These are phyloP conservation scores for Gossypium trilobum DNA, from an alignment of 441 rosid genomes.

Conservation along the genomic window DNA sequence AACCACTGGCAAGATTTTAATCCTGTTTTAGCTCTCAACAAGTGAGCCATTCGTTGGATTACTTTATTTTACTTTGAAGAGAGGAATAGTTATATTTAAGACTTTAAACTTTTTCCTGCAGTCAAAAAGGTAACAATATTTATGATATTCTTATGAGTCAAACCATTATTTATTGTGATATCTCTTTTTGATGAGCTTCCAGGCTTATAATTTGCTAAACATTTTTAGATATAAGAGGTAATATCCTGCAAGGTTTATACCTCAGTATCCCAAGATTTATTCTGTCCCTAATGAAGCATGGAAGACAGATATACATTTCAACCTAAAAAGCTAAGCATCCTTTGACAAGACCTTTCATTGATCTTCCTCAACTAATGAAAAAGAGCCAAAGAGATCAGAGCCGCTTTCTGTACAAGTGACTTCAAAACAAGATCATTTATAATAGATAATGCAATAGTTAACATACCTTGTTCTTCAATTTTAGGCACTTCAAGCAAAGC, in stretches of 20 bases:
- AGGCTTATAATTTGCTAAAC: not conserved
- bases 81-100: not conserved
- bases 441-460: conserved; percentile 1
- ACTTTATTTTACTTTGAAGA: not conserved
- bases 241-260: not conserved
- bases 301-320: not conserved
- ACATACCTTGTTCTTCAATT: conserved; percentile 68
- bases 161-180: not conserved
- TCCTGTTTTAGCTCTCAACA: not conserved
- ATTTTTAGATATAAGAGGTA: not conserved
- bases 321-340: not conserved
- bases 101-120: not conserved
- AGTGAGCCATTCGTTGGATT: not conserved
- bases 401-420: not conserved
- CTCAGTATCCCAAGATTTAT: not conserved
- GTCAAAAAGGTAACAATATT: not conserved
- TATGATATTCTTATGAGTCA: not conserved
- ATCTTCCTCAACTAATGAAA: not conserved
- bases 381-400: not conserved
- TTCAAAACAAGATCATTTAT: not conserved
- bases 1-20: not conserved
- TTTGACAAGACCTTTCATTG: not conserved
- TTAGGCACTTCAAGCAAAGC: conserved; percentile 80
- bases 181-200: not conserved
- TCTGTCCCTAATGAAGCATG: not conserved